Evolutionary conservation across 108 stramenopile species (phyloP).

Genomic region (Conticribra guillardii): DNA sequence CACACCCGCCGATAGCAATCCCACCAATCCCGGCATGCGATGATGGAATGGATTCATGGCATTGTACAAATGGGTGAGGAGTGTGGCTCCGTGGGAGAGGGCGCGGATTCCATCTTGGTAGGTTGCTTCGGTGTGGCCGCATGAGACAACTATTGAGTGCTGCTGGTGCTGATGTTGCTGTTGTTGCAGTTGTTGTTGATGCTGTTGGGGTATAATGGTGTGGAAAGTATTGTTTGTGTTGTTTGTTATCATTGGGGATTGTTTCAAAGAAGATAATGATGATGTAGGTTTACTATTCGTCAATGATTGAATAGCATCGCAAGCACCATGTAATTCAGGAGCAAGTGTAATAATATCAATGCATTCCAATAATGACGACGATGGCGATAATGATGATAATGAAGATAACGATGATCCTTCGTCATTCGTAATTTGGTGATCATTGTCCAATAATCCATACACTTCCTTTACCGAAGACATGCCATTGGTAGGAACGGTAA

Average conservation of each 20-base stretch:
- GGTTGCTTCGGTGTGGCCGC: conserved; percentile 58
- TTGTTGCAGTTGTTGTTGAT: too few species aligned
- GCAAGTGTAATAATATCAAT: conserved; percentile 61
- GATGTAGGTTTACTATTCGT: not conserved
- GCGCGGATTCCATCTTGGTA: conserved; percentile 46
- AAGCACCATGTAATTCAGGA: conserved; percentile 56
- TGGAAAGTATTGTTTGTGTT: too few species aligned
- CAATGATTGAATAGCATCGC: conserved; percentile 30
- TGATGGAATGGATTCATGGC: conserved; percentile 73
- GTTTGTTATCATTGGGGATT: too few species aligned
- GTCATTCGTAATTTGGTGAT: too few species aligned
- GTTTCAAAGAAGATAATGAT: too few species aligned
- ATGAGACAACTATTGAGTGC: conserved; percentile 40
- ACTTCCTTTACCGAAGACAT: conserved; percentile 18
- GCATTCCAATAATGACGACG: conserved; percentile 7
- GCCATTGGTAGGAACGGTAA: conserved; percentile 26
- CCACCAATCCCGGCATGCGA: conserved; percentile 62
- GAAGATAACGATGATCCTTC: too few species aligned
- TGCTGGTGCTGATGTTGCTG: too few species aligned
- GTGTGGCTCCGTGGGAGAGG: conserved; percentile 48
- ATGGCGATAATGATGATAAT: too few species aligned
- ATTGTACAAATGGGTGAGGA: conserved; percentile 67
- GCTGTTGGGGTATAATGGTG: too few species aligned
- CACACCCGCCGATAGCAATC: conserved; percentile 40
- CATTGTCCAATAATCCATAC: conserved; percentile 14